Evolutionary conservation across 2,329 filamentous ascomycete species (phyloP), one percentile per base, ranked within the genome.

Genomic region (Cercospora canescens): DNA sequence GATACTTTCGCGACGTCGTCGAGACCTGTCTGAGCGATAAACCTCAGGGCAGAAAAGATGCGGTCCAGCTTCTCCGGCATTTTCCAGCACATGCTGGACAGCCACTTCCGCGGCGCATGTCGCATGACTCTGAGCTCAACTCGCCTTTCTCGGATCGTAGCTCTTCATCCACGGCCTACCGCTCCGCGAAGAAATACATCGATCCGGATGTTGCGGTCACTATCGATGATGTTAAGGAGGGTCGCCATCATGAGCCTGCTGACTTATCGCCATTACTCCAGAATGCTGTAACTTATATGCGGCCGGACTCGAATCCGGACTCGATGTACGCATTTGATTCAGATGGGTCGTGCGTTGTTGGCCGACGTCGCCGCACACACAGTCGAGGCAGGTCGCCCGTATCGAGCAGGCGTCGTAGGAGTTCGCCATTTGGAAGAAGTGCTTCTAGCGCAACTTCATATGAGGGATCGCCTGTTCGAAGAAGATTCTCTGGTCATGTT

Each of bases 1-100:
- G 84, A 12, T 98, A 94, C 85, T 98, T 92, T 78, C 87, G 88
- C 66, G 83, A 86, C 16, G 84, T 97, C 57, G 88, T 96, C 39
- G 86, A 89, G 61, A 88, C 88, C 16, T 98, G 94, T 76, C 83
- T 98, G 60, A 90, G 87, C 69, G 85, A 89, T 30, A 85, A 89
- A 65, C 94, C 95, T 6, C 88, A 91, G 64, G 82, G 87, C 62
- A 87, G 95, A 59, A 81, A 88, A 11, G 88, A 92, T 59, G 94
- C 95, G 3, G 87, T 88, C 57, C 85, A 89, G 28, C 84, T 98
- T 14, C 82, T 96, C 14, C 77, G 79, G 0, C 81, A 88, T 70
- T 95, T 96, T 68, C 92, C 92, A 14, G 14, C 48, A 21, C 32
- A 50, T 37, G 67, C 69, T 18, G 69, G 67, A 16, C 56, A 59